A percentile compares a stretch with the other conserved stretches of the same genome.
Evolutionary conservation across 2,329 filamentous ascomycete species (phyloP).

Genomic region (Sporothrix euskadiensis): DNA sequence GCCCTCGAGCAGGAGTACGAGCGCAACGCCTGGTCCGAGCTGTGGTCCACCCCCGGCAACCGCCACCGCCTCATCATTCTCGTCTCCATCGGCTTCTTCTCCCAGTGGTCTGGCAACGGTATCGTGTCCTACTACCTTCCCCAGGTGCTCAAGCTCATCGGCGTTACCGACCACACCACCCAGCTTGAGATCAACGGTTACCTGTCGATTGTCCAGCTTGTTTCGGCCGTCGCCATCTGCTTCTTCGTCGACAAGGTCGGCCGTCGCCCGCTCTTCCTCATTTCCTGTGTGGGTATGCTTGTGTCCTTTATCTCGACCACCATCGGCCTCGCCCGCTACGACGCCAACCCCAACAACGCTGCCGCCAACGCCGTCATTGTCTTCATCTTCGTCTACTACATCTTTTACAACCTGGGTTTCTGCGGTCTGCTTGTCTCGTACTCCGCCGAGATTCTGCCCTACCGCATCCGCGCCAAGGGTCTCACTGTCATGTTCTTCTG

Average conservation of each 20-base stretch:
- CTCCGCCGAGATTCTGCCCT: slow-evolving; percentile 37
- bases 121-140: slow-evolving; percentile 32
- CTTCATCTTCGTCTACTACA: slow-evolving; percentile 37
- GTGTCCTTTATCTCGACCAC: slow-evolving; percentile 35
- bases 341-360: slow-evolving; percentile 28
- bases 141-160: slow-evolving; percentile 29
- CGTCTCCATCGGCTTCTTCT: slow-evolving; percentile 30
- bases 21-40: slow-evolving; percentile 27
- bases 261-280: slow-evolving; percentile 36
- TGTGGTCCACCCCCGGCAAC: slow-evolving; percentile 30
- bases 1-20: slow-evolving; percentile 31
- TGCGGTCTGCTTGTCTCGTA: slow-evolving; percentile 36
- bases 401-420: slow-evolving; percentile 37
- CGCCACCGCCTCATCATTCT: slow-evolving; percentile 33
- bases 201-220: slow-evolving; percentile 34
- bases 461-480: slow-evolving; percentile 41
- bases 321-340: slow-evolving; percentile 34
- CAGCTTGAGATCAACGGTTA: slow-evolving; percentile 36
- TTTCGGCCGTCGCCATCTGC: slow-evolving; percentile 34
- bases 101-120: slow-evolving; percentile 33
- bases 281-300: slow-evolving; percentile 35
- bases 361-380: slow-evolving; percentile 38
- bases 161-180: slow-evolving; percentile 23
- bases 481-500: slow-evolving; percentile 50
- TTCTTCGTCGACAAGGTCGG: slow-evolving; percentile 37